These are phyloP conservation scores for Ophiostoma novo-ulmi DNA, from an alignment of 2,329 filamentous ascomycete species.

Conservation along the genomic window DNA sequence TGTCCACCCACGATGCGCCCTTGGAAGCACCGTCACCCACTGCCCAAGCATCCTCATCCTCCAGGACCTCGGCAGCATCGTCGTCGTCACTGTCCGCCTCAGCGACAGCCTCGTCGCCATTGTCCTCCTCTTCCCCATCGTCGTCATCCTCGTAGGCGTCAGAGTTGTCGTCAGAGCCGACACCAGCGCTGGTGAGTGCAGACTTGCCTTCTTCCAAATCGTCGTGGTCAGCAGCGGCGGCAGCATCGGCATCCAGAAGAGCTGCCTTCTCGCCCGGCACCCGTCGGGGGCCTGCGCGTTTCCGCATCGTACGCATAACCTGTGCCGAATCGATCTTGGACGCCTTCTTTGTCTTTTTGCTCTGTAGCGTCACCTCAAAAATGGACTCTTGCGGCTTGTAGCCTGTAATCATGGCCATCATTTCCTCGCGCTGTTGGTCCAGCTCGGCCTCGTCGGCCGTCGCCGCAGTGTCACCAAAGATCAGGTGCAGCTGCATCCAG, in stretches of 20 bases:
- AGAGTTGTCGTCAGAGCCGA: constrained; percentile 50
- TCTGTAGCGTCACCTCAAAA: constrained; percentile 77
- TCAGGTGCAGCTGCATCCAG: constrained; percentile 70
- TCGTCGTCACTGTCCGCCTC: constrained; percentile 57
- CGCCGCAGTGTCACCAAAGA: constrained; percentile 57
- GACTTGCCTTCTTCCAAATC: constrained; percentile 31
- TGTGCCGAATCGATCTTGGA: constrained; percentile 46
- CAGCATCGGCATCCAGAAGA: constrained; percentile 31
- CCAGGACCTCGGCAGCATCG: constrained; percentile 66
- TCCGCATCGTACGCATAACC: constrained; percentile 67
- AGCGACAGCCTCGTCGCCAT: constrained; percentile 23
- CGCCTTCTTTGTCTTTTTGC: constrained; percentile 56
- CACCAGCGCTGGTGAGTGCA: constrained; percentile 29
- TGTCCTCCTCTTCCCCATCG: constrained; percentile 34
- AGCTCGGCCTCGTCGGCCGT: constrained; percentile 38
- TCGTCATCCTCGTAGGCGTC: constrained; percentile 22
- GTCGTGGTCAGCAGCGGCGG: constrained; percentile 39
- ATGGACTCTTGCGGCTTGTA: constrained; percentile 90
- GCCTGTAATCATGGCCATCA: constrained; percentile 82
- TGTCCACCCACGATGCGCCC: constrained; percentile 66
- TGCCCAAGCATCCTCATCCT: constrained; percentile 48
- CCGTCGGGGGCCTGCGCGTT: constrained; percentile 59
- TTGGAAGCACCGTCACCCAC: constrained; percentile 28
- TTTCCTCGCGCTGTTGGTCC: constrained; percentile 66
- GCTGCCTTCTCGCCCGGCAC: constrained; percentile 34